A percentile compares a stretch with the other conserved stretches of the same genome.
phyloP scores from a whole-genome alignment of 1,284 basidiomycete genomes.

The Cutaneotrichosporon spelunceum region DNA sequence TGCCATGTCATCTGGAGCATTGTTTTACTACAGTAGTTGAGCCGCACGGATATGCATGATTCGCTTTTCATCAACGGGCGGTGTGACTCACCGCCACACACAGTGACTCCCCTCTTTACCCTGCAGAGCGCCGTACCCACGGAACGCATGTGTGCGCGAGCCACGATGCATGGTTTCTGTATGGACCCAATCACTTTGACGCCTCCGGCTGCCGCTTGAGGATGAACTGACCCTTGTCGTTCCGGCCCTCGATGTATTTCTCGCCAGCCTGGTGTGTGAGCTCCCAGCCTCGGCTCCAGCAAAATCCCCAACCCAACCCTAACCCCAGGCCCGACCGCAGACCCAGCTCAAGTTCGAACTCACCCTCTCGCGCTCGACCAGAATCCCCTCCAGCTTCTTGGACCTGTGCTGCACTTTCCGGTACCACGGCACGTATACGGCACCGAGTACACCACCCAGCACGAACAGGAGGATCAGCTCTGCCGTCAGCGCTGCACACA shows the following conservation, averaged over 20 bases:
- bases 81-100: too few relatives aligned
- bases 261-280: background rate
- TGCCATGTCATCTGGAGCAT: too few relatives aligned
- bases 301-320: too few relatives aligned
- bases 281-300: too few relatives aligned
- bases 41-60: too few relatives aligned
- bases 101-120: too few relatives aligned
- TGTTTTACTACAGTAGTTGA: too few relatives aligned
- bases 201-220: background rate
- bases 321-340: too few relatives aligned
- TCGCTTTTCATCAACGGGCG: too few relatives aligned
- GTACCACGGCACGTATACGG: background rate
- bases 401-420: background rate
- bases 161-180: background rate
- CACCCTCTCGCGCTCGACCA: background rate
- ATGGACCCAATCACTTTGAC: background rate
- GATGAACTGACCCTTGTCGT: background rate
- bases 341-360: background rate
- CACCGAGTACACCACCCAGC: background rate
- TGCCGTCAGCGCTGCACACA: background rate
- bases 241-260: background rate
- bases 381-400: background rate
- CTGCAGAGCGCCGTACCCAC: too few relatives aligned
- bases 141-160: background rate
- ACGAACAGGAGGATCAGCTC: background rate